These are phyloP conservation scores for Microbotryum intermedium DNA, from an alignment of 1,284 basidiomycete genomes.

Conservation along the genomic window DNA sequence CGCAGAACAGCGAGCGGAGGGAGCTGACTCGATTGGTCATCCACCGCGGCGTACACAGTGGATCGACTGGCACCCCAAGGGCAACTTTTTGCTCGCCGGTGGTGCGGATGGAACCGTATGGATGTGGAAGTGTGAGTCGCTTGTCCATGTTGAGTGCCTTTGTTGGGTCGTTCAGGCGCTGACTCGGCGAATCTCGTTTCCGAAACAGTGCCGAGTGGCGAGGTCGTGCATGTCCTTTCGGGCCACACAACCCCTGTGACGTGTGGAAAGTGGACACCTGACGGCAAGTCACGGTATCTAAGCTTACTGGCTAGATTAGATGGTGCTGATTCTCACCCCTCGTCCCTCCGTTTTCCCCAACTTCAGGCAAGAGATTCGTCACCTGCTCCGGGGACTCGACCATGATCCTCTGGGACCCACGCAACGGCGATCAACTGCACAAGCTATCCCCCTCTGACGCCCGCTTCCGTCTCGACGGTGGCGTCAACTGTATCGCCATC, in stretches of 20 bases:
- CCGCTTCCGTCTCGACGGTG: slow-evolving; percentile 65
- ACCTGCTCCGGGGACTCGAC: slow-evolving; percentile 77
- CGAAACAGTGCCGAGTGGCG: slow-evolving; percentile 73
- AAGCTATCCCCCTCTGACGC: slow-evolving; percentile 65
- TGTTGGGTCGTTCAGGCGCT: too few relatives aligned
- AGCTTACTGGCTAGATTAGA: too few relatives aligned
- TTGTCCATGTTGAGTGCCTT: too few relatives aligned
- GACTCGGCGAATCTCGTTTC: too few relatives aligned
- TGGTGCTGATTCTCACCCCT: too few relatives aligned
- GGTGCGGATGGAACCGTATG: slow-evolving; percentile 92
- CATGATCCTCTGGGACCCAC: slow-evolving; percentile 87
- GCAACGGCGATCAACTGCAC: slow-evolving; percentile 63
- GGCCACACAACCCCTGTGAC: slow-evolving; percentile 79
- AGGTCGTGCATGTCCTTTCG: slow-evolving; percentile 89
- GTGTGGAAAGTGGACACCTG: slow-evolving; percentile 84
- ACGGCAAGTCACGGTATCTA: slow-evolving; percentile 54
- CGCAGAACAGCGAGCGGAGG: too few relatives aligned
- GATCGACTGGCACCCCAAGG: slow-evolving; percentile 93
- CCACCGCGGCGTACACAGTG: slow-evolving; percentile 49
- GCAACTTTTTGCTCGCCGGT: slow-evolving; percentile 77
- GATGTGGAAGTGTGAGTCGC: slow-evolving; percentile 78
- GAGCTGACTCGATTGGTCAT: neutral
- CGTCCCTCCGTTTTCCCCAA: slow-evolving; percentile 4
- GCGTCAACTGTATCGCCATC: slow-evolving; percentile 76
- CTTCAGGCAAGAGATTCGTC: slow-evolving; percentile 69